Conservation (phyloP, 225 moss, liverwort and hornwort species). For the Neckera pumila region DNA sequence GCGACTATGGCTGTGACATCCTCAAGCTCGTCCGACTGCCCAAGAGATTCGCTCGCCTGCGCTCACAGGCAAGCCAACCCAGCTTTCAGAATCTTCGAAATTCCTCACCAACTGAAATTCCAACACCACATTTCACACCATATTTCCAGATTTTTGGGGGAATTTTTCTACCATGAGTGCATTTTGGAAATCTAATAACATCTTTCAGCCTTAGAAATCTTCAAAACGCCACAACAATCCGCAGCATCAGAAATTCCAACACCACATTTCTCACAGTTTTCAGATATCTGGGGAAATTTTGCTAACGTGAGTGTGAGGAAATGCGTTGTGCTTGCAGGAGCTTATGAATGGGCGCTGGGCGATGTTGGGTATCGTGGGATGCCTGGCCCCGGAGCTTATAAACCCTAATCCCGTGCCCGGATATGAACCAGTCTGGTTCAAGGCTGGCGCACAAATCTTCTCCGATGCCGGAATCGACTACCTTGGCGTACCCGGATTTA, state of each 20-base stretch:
- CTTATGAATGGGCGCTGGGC: slow-evolving; percentile 47
- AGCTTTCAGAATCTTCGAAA: background rate
- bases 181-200: no score
- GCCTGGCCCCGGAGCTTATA: slow-evolving; percentile 23
- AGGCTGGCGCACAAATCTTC: slow-evolving; percentile 21
- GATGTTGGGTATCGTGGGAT: slow-evolving; percentile 39
- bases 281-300: no score
- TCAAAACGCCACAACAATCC: no score
- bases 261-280: background rate
- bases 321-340: background rate
- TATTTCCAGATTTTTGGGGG: no score
- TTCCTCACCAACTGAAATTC: background rate
- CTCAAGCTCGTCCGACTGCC: slow-evolving; percentile 22
- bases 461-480: slow-evolving; percentile 31
- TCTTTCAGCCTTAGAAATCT: background rate
- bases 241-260: background rate
- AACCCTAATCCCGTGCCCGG: background rate
- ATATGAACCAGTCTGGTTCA: slow-evolving; percentile 32
- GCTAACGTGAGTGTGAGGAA: no score
- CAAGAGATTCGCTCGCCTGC: background rate
- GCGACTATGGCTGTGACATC: slow-evolving; percentile 48
- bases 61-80: background rate
- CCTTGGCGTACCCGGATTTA: slow-evolving; percentile 15
- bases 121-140: background rate
- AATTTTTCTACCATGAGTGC: background rate